Evolutionary conservation across 2,329 filamentous ascomycete species (phyloP).

Genomic region (Tolypocladium tropicale): DNA sequence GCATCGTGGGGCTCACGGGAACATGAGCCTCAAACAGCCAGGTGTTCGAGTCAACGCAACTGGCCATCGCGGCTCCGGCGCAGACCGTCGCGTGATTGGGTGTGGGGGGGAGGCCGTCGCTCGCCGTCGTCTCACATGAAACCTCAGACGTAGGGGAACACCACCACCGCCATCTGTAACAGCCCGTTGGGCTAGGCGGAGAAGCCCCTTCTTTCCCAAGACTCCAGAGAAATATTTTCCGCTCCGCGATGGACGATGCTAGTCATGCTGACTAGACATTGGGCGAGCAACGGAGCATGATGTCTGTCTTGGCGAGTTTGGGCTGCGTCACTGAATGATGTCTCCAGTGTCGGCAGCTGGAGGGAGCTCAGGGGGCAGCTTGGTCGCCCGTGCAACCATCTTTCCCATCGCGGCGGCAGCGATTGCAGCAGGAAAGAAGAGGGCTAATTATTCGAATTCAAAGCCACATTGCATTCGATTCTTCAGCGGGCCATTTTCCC

Average conservation of each 20-base stretch:
- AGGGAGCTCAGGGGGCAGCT: not conserved
- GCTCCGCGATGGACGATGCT: not conserved
- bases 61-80: not conserved
- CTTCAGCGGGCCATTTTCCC: not conserved
- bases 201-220: not conserved
- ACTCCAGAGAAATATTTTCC: not conserved
- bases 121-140: slow-evolving; percentile 3
- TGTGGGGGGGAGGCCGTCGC: not conserved
- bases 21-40: not conserved
- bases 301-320: not conserved
- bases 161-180: not conserved
- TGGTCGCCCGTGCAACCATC: not conserved
- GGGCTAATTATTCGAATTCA: no score
- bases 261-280: not conserved
- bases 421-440: not conserved
- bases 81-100: not conserved
- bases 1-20: not conserved
- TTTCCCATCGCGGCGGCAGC: not conserved
- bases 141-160: slow-evolving; percentile 3
- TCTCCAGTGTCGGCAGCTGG: not conserved
- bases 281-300: not conserved
- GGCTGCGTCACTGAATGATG: not conserved
- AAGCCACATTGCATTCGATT: not conserved
- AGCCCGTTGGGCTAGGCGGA: not conserved
- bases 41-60: not conserved